phyloP scores from a whole-genome alignment of 2,329 filamentous ascomycete species.

The Bipolaris gigantea region DNA sequence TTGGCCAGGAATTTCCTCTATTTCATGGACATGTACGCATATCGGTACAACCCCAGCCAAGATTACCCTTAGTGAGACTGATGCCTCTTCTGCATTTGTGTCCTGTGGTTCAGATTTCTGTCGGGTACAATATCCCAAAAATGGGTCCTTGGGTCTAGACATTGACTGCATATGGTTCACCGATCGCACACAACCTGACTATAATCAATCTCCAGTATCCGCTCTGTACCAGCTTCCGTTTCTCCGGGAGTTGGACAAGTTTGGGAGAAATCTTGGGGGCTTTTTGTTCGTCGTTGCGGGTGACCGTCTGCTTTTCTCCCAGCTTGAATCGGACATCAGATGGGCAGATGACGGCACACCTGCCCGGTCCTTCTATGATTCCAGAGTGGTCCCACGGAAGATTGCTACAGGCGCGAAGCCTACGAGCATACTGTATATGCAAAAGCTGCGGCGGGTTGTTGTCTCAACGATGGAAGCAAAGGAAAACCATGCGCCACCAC shows the following conservation, averaged over 20 bases:
- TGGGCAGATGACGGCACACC: constrained; percentile 9
- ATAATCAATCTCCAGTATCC: constrained; percentile 36
- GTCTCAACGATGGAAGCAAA: constrained; percentile 50
- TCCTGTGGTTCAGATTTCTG: constrained; percentile 47
- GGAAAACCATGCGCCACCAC: constrained; percentile 31
- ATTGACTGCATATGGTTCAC: constrained; percentile 47
- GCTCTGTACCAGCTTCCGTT: constrained; percentile 38
- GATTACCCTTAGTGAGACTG: constrained; percentile 26
- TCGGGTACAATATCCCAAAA: constrained; percentile 28
- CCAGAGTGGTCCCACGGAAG: constrained; percentile 33
- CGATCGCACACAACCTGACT: constrained; percentile 29
- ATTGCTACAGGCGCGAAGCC: constrained; percentile 31
- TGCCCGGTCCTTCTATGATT: constrained; percentile 1
- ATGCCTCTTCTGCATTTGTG: constrained; percentile 37
- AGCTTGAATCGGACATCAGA: constrained; percentile 46
- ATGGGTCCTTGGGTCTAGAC: constrained; percentile 11
- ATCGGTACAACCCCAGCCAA: constrained; percentile 38
- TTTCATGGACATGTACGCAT: constrained; percentile 14
- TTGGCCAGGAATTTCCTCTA: neutral
- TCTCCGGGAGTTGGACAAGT: constrained; percentile 31
- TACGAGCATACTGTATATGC: constrained; percentile 49
- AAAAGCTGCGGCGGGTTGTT: constrained; percentile 51
- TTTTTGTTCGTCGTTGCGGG: constrained; percentile 54
- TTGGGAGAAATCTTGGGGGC: constrained; percentile 46
- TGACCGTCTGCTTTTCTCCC: constrained; percentile 52